Percentiles rank a stretch among this genome's conserved stretches.
These are phyloP conservation scores for Coniochaeta sp. DNA, from an alignment of 2,329 filamentous ascomycete genomes.

Conservation along the genomic window DNA sequence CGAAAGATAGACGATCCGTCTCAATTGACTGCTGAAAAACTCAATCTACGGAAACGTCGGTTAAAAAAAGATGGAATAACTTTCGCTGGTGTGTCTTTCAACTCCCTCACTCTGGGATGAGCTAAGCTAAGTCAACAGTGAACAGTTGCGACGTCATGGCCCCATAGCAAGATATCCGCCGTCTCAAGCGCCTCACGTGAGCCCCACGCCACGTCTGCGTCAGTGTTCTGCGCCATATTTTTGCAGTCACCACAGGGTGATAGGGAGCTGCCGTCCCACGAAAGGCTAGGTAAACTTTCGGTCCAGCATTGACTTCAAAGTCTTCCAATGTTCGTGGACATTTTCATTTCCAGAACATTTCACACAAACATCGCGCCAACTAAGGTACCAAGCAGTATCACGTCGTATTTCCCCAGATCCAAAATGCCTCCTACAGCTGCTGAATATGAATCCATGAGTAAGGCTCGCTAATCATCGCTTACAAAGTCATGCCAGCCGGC, in stretches of 20 bases:
- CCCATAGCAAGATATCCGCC: neutral
- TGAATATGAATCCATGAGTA: neutral
- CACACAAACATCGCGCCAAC: no score
- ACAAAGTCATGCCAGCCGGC: neutral
- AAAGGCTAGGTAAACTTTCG: neutral
- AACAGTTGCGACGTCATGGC: neutral
- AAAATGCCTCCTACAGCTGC: neutral
- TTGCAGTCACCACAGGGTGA: neutral
- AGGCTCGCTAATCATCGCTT: neutral
- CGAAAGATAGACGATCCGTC: neutral
- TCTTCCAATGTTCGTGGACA: no score
- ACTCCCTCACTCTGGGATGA: neutral
- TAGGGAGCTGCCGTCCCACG: neutral
- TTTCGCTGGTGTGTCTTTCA: neutral
- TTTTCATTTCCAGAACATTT: no score
- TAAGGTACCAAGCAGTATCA: neutral
- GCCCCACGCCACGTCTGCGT: no score
- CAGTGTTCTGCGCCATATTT: no score
- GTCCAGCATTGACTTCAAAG: neutral
- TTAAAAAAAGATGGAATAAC: neutral
- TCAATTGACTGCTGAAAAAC: neutral
- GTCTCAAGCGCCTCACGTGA: neutral
- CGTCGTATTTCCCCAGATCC: neutral
- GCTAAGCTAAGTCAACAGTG: neutral
- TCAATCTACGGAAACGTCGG: neutral